Base-by-base conservation (phyloP, 345 rosid species). In the Lumnitzera racemosa region DNA sequence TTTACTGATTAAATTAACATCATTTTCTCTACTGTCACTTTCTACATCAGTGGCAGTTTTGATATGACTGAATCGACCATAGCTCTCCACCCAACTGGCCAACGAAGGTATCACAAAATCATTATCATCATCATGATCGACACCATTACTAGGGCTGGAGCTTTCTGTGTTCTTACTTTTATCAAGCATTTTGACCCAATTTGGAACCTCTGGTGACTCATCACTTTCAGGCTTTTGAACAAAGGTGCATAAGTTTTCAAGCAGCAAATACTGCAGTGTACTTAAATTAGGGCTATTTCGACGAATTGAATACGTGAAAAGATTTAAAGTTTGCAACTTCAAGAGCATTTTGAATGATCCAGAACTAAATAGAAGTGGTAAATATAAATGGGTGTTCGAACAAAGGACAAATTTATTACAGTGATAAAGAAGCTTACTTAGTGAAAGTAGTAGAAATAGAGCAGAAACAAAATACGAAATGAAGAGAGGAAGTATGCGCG, bases 31-130 rank as follows among this genome's bases (percentile, higher is more conserved):
- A 48, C 67, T 59, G 51, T 77, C 74, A 13, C 57, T 31, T 2
- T 48, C 50, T 47, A 52, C 49, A n/a, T 25, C 53, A 53, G 24
- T 46, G 47, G 58, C 56, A n/a, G 65, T 13, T 54, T 63, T 62
- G 48, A n/a, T 59, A 62, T 2, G 60, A 23, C 47, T 62, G 15
- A 47, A 53, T 16, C 55, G 58, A 46, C 64, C 61, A 61, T 72
- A 76, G 46, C 36, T 77, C 74, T 69, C 73, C 51, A 80, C 77
- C 96, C 95, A 87, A 29, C 61, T 53, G 51, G 83, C 81, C 0
- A 89, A 72, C 27, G 96, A 80, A 63, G 96, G 98, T 62, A 89
- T 78, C n/a, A 82, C 78, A 51, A 92, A 89, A 61, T 92, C 90
- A 20, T 70, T 94, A 31, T 68, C 82, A 0, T 36, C 43, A 36